Evolutionary conservation across 352 stramenopile genomes (phyloP).

Genomic region (Phytophthora idaei): DNA sequence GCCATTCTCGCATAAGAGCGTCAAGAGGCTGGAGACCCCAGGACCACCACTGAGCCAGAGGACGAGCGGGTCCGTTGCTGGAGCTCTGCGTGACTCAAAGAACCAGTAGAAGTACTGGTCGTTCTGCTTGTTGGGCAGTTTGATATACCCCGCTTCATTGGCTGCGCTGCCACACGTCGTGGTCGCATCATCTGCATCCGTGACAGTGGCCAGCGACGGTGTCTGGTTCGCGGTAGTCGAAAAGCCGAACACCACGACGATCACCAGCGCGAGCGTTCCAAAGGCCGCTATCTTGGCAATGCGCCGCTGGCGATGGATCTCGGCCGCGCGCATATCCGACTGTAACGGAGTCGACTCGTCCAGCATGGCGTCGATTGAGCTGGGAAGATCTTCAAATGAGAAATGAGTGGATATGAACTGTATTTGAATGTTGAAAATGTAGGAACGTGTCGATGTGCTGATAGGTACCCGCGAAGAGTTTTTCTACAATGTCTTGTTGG

Average conservation of each 20-base stretch:
- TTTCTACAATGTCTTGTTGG: slow-evolving; percentile 11
- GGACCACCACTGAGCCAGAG: slow-evolving; percentile 66
- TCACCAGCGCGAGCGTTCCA: slow-evolving; percentile 14
- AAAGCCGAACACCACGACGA: slow-evolving; percentile 22
- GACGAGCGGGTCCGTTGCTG: slow-evolving; percentile 48
- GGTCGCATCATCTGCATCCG: neutral
- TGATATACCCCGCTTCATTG: slow-evolving; percentile 58
- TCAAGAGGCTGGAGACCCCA: slow-evolving; percentile 49
- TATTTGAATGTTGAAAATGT: neutral
- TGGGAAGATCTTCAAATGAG: slow-evolving; percentile 5
- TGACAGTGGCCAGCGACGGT: neutral
- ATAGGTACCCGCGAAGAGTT: neutral
- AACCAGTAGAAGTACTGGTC: slow-evolving; percentile 75
- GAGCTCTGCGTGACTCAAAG: slow-evolving; percentile 52
- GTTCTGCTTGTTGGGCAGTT: slow-evolving; percentile 49
- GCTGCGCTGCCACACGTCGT: slow-evolving; percentile 30
- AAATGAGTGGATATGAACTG: neutral
- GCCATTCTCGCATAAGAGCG: slow-evolving; percentile 59
- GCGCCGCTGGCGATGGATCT: slow-evolving; percentile 14
- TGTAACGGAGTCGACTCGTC: slow-evolving; percentile 29
- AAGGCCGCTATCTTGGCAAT: slow-evolving; percentile 29
- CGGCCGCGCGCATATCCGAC: neutral
- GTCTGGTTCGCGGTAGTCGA: slow-evolving; percentile 3
- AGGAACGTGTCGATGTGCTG: neutral
- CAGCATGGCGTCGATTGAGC: slow-evolving; percentile 15